Base-by-base conservation (phyloP, 2,329 filamentous ascomycete species). In the Cercospora beticola region DNA sequence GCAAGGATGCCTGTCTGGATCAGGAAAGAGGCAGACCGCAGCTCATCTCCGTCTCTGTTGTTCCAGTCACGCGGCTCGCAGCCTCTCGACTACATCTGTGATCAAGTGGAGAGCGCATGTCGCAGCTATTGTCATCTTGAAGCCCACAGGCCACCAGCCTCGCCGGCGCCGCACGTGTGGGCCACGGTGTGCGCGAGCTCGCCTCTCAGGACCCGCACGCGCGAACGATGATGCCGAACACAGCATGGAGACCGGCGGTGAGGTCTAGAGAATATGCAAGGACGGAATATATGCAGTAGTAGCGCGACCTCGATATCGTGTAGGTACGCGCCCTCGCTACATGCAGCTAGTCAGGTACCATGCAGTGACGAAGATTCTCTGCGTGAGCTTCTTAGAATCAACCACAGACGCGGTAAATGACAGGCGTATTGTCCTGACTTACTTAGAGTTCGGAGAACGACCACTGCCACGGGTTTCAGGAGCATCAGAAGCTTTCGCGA, bases 51-150 rank as follows among this genome's bases (percentile, higher is more conserved):
- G 46, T 54, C 49, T 21, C 46, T 30, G 30, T 40, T 40, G 46
- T n/a, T 43, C 21, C 61, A 36, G 40, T 52, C 40, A 31, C 60
- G 43, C 60, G 60, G 14, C 12, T 63, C 36, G 43, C 59, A 62
- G 59, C 59, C 59, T 49, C 59, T 62, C 36, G 33, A 46, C 33
- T 49, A 49, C 59, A 12, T 46, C 59, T 62, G 59, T 62, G 43
- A 16, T 62, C 59, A 62, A 62, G 59, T 62, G 59, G 61, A 63
- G 61, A 36, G 61, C 43, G 61, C 26, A 28, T 43, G 43, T 63
- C 59, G 64, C 64, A 23, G 18, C 18, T 49, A 26, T 23, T 52
- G 18, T 52, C 46, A 52, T 52, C 46, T 52, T 12, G 21, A 26
- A 12, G 18, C 43, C 43, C 18, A 49, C 43, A 23, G n/a, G 21